These are phyloP conservation scores for Gossypium longicalyx DNA, from an alignment of 345 rosid species.

Conservation along the genomic window DNA sequence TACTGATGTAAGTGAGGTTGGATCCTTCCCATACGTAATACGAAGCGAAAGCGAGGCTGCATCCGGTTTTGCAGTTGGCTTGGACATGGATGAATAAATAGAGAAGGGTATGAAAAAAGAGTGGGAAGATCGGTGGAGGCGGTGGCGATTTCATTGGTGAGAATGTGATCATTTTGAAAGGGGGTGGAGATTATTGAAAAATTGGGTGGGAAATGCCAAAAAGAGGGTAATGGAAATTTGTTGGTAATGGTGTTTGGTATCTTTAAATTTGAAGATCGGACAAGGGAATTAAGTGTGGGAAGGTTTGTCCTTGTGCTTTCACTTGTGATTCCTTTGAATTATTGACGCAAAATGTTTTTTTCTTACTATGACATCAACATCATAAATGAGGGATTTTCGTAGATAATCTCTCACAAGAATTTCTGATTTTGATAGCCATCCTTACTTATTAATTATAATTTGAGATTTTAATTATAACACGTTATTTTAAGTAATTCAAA, in stretches of 20 bases:
- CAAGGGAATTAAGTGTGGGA: neutral
- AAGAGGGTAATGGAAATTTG: neutral
- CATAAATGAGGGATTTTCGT: no score
- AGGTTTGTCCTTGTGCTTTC: conserved; percentile 14
- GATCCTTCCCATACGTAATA: conserved; percentile 35
- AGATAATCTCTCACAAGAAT: no score
- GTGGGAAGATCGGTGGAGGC: neutral
- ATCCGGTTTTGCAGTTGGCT: conserved; percentile 39
- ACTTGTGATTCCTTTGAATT: neutral
- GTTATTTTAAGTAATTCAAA: no score
- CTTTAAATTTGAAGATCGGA: no score
- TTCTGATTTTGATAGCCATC: no score
- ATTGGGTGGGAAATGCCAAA: neutral
- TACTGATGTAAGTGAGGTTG: conserved; percentile 40
- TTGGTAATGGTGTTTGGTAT: conserved; percentile 15
- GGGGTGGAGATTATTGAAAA: conserved; percentile 6
- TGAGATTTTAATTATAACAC: no score
- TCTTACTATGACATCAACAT: no score
- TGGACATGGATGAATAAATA: conserved; percentile 15
- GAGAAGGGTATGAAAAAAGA: neutral
- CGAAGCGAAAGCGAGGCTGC: conserved; percentile 38
- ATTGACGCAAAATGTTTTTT: neutral
- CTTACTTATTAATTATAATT: no score
- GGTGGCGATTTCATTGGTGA: neutral
- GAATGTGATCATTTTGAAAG: conserved; percentile 7